Evolutionary conservation across 164 flowering plant genomes (phyloP).

Genomic region (Vitis cinerea): DNA sequence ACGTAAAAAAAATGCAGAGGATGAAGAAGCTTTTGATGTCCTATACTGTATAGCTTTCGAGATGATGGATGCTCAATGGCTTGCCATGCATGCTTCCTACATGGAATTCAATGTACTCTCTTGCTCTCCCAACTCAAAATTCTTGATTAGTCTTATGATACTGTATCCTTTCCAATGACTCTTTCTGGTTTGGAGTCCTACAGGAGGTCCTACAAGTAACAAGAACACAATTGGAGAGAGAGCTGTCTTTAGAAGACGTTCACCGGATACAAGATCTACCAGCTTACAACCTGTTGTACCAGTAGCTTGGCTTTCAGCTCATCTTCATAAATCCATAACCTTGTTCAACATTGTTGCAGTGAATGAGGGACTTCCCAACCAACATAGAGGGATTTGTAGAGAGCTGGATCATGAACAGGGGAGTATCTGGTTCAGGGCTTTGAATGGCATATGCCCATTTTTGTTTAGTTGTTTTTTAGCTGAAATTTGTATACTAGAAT

Average conservation of each 20-base stretch:
- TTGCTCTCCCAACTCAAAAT: slow-evolving; percentile 22
- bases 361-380: no score
- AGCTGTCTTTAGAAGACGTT: slow-evolving; percentile 75
- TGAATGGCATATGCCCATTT: no score
- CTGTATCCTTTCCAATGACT: no score
- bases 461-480: no score
- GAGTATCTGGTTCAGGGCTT: no score
- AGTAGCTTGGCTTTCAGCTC: slow-evolving; percentile 27
- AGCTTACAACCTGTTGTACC: slow-evolving; percentile 80
- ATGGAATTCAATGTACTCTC: slow-evolving; percentile 89
- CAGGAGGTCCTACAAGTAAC: slow-evolving; percentile 90
- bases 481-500: no score
- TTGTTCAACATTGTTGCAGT: no score
- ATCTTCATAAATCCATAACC: neutral
- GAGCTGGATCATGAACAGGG: no score
- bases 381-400: no score
- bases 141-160: neutral
- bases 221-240: slow-evolving; percentile 80
- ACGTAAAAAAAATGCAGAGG: slow-evolving; percentile 53
- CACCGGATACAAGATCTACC: slow-evolving; percentile 76
- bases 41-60: slow-evolving; percentile 84
- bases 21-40: slow-evolving; percentile 86
- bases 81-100: slow-evolving; percentile 93
- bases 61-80: slow-evolving; percentile 99
- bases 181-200: slow-evolving; percentile 5